These are phyloP conservation scores for Pyrenophora seminiperda DNA, from an alignment of 2,329 filamentous ascomycete species.

Conservation along the genomic window DNA sequence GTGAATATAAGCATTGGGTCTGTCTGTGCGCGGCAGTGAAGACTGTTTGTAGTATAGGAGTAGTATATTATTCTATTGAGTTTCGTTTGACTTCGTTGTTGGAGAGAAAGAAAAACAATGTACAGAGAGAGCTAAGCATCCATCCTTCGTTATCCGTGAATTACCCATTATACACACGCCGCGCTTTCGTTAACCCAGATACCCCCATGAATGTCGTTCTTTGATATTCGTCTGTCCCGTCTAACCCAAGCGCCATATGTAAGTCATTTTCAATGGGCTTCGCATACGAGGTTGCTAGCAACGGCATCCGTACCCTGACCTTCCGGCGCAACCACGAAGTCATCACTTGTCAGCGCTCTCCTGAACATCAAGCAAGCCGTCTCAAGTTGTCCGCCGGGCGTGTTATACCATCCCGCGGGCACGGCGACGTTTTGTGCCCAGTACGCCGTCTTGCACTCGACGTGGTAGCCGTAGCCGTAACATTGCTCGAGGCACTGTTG, in stretches of 20 bases:
- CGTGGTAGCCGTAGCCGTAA: slow-evolving; percentile 47
- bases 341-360: slow-evolving; percentile 25
- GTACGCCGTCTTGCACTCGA: slow-evolving; percentile 44
- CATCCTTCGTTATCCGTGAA: not conserved
- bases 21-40: too few relatives aligned
- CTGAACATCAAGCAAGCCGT: slow-evolving; percentile 48
- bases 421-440: slow-evolving; percentile 47
- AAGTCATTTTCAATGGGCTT: not conserved
- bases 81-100: too few relatives aligned
- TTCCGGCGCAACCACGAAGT: slow-evolving; percentile 38
- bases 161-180: not conserved
- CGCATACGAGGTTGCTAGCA: slow-evolving; percentile 44
- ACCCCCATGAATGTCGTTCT: not conserved
- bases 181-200: not conserved
- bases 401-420: slow-evolving; percentile 44
- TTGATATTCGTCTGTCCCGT: not conserved
- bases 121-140: too few relatives aligned
- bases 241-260: not conserved
- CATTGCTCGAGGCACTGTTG: slow-evolving; percentile 49
- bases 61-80: too few relatives aligned
- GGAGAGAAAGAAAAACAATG: too few relatives aligned
- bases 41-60: too few relatives aligned
- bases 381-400: slow-evolving; percentile 34
- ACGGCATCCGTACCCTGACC: slow-evolving; percentile 41
- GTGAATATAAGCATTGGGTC: too few relatives aligned